A percentile compares a stretch with the other conserved stretches of the same genome.
These are phyloP conservation scores for Ascosphaera apis DNA, from an alignment of 2,329 filamentous ascomycete genomes.

Conservation along the genomic window DNA sequence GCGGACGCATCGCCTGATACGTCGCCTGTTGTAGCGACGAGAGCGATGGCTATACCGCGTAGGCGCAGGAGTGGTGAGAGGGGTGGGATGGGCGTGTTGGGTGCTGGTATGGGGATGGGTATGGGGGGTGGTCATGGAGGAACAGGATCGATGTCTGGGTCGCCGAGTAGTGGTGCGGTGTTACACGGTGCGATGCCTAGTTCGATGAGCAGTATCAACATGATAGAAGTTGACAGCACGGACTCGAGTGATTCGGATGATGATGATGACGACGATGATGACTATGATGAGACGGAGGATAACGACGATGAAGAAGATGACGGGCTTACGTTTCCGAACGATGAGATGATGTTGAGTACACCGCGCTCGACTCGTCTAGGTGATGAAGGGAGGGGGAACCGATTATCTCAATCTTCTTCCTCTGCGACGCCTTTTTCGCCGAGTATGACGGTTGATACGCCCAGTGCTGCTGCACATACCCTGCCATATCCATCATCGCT, in stretches of 20 bases:
- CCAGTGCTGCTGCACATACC: too few relatives aligned
- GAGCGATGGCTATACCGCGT: slow-evolving; percentile 38
- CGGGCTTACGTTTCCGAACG: background rate
- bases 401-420: too few relatives aligned
- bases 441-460: too few relatives aligned
- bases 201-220: slow-evolving; percentile 58
- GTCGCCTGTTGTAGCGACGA: slow-evolving; percentile 60
- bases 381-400: too few relatives aligned
- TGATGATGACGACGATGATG: slow-evolving; percentile 17
- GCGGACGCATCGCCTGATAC: slow-evolving; percentile 80
- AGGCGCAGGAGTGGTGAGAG: slow-evolving; percentile 26
- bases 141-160: too few relatives aligned
- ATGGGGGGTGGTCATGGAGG: too few relatives aligned
- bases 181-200: slow-evolving; percentile 25
- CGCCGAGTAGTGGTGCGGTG: too few relatives aligned
- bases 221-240: slow-evolving; percentile 59
- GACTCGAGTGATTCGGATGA: slow-evolving; percentile 46
- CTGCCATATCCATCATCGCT: too few relatives aligned
- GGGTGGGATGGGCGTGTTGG: slow-evolving; percentile 22
- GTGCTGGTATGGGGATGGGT: too few relatives aligned
- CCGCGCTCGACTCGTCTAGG: background rate
- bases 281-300: background rate
- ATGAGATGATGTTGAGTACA: background rate
- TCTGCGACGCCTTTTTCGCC: too few relatives aligned
- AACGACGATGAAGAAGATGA: background rate